Evolutionary conservation across 2,329 filamentous ascomycete genomes (phyloP), one percentile per base, ranked within the genome.

Genomic region (Coniosporium uncinatum): DNA sequence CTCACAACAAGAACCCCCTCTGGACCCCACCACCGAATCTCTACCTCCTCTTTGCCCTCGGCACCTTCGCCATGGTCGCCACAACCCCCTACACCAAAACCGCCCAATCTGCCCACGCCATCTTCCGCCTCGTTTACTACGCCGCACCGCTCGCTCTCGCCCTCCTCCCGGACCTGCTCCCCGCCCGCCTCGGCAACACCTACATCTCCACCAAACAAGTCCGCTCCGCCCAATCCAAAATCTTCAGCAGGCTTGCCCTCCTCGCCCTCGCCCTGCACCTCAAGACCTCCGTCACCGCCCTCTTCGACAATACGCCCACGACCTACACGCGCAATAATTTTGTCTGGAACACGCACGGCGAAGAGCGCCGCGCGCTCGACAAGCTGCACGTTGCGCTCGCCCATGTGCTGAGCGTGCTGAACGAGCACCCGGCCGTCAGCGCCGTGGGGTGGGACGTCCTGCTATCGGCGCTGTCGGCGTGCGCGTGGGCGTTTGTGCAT

Each of bases 401-500:
- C 36, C 69, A 63, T 52, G 57, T 76, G 13, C 62, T 74, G 20
- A 70, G 66, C 32, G 70, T 73, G 2, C 65, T 76, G 39, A 66
- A 64, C 44, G 74, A 75, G 40, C 76, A 83, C 52, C 78, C 79
- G 1, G 73, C 71, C 18, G 71, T 83, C 22, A 71, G 71, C 17
- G 72, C 69, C 16, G 73, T 74, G 1, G 75, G 72, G 5, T 73
- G 71, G 57, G 80, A 84, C 55, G 78, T 79, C 2, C 53, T 83
- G 14, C 62, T 81, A 27, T 76, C 71, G 18, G 63, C 66, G 2
- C 44, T 76, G 14, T 74, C 70, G 42, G 55, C 81, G n/a, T 69
- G 76, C 1, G 42, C 73, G 2, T 82, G 78, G 78, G 70, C 73
- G n/a, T 75, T 75, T 32, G 65, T 73, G 2, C 65, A 76, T 22